Conservation (phyloP, 441 rosid species). For the Populus hybrid region DNA sequence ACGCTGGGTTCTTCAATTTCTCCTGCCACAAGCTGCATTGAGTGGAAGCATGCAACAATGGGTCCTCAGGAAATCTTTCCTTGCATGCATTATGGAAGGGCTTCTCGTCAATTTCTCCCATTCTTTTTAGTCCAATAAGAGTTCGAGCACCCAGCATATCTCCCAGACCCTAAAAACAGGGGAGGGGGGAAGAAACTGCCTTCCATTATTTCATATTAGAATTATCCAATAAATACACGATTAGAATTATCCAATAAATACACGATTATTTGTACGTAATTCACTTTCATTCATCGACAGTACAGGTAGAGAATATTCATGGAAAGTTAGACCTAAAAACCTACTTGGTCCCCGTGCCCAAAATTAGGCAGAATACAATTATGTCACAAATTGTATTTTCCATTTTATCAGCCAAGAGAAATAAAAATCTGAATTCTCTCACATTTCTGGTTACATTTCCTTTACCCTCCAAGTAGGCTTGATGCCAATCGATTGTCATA, state of each 20-base stretch:
- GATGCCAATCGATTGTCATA: background rate
- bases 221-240: background rate
- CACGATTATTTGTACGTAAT: background rate
- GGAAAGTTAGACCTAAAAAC: background rate
- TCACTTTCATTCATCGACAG: background rate
- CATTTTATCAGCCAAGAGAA: background rate
- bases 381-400: background rate
- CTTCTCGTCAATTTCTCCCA: constrained; percentile 78
- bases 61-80: constrained; percentile 52
- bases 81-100: constrained; percentile 55
- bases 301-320: background rate
- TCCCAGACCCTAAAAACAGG: constrained; percentile 45
- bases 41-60: constrained; percentile 46
- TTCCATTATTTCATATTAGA: background rate
- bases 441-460: background rate
- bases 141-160: constrained; percentile 37
- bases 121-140: constrained; percentile 61
- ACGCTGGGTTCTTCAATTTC: constrained; percentile 46
- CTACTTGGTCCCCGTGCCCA: background rate
- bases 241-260: no score
- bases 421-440: background rate
- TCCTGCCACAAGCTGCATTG: constrained; percentile 81
- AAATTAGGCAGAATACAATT: background rate
- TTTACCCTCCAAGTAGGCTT: background rate
- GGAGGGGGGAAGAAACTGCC: background rate